Evolutionary conservation across 345 rosid species (phyloP).

Genomic region (Triadica sebifera): DNA sequence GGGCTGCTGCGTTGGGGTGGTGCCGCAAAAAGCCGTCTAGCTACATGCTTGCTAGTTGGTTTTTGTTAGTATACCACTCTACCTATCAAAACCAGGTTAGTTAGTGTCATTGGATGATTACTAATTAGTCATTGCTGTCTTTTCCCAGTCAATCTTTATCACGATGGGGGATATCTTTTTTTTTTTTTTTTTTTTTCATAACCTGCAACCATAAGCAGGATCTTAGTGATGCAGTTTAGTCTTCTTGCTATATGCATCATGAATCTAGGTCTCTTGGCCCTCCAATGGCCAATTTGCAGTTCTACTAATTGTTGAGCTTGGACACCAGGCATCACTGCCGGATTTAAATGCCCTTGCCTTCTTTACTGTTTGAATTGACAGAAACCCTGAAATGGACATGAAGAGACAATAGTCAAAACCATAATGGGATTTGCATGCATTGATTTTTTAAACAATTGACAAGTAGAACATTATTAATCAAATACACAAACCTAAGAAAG

Average conservation of each 20-base stretch:
- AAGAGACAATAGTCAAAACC: neutral
- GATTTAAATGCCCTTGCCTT: no score
- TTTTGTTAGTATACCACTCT: no score
- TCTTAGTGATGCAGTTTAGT: no score
- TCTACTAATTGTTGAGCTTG: no score
- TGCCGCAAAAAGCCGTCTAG: no score
- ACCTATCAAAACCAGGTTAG: neutral
- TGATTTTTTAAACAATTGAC: neutral
- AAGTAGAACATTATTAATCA: neutral
- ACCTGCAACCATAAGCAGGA: neutral
- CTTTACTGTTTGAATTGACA: neutral
- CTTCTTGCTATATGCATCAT: neutral
- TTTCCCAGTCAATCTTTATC: no score
- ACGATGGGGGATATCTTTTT: neutral
- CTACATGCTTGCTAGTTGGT: no score
- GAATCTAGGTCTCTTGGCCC: no score
- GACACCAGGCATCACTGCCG: no score
- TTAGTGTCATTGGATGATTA: neutral
- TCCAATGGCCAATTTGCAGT: no score
- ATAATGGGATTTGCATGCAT: neutral
- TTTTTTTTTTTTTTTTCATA: neutral
- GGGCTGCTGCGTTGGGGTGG: no score
- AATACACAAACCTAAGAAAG: neutral
- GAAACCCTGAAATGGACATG: neutral
- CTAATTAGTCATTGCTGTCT: neutral